Base-by-base conservation (phyloP, 2,329 filamentous ascomycete species). In the Xylariales sp. region DNA sequence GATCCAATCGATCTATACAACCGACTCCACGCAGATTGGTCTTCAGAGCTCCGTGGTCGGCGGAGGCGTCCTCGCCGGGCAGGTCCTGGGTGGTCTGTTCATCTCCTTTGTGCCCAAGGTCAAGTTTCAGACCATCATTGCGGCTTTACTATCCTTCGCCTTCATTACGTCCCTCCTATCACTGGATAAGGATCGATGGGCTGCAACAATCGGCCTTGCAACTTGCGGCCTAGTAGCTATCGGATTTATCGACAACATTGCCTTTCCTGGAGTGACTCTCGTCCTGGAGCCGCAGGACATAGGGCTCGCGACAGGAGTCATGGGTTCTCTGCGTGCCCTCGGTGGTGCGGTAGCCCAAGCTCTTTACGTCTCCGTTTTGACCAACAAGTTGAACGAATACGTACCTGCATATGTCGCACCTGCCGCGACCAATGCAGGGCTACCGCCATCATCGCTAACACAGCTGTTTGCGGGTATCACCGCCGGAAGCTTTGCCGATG, bases 231-330 rank as follows among this genome's bases (percentile, higher is more conserved):
- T 34, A 36, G n/a, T 54, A 20, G 56, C 53, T 31, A 60, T 63
- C 18, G 64, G 65, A 2, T 64, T 59, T 46, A 57, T 67, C 40
- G 64, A 67, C 44, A 66, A 63, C 50, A 55, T 67, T 38, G 53
- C 59, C n/a, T 58, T 69, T 37, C 63, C 67, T 1, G 65, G 64
- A 6, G 65, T 72, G 19, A 65, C 66, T 2, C 59, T 70, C 8
- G 61, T 73, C 31, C 69, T 63, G 52, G 68, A 68, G 43, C 57
- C 69, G 4, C 63, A 69, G 46, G 69, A 72, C 45, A 70, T 71
- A 32, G 68, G 69, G 12, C 59, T 71, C 12, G 68, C 53, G 40
- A 66, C 49, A 5, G 69, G 69, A 14, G 60, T 69, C 16, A 63
- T 71, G 21, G 68, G 69, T 9, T 68, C 63, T 15, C 69, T 73